Base-by-base conservation (phyloP, 2,329 filamentous ascomycete species). In the Gaeumannomyces sp. region DNA sequence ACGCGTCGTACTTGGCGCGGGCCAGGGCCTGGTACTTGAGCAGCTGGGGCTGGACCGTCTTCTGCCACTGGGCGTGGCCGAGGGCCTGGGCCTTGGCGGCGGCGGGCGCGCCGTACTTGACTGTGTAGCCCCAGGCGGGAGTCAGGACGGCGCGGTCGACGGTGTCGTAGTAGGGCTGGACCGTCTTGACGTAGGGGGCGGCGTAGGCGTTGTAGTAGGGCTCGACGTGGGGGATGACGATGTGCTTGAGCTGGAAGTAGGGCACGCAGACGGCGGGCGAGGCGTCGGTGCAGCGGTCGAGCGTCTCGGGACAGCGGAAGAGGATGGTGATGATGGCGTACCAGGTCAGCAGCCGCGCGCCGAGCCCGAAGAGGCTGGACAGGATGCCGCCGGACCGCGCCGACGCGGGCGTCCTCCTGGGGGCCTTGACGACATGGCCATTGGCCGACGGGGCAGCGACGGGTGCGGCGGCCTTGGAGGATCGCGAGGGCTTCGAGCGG, bases 131-230 rank as follows among this genome's bases (percentile, higher is more conserved):
- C 65, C 87, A 84, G 3, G 86, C 83, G 0, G 95, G 95, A 3
- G 83, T 79, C 72, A 95, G 85, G 61, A 96, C 80, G 59, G 82
- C 78, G 69, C 87, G 84, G 68, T 89, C 81, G 61, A 86, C 76
- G 0, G 79, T 79, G 25, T 85, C 72, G 73, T 89, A 89, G 77
- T 98, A 97, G 0, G 94, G 94, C 66, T 85, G 86, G 50, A 85
- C 89, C 62, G 86, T 79, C 53, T 93, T 84, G 67, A 97, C 86
- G 73, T 97, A 95, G 3, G 92, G 91, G 7, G 89, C 90, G 29
- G 91, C 89, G 72, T 97, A 96, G 65, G 85, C 76, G 69, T 94
- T 80, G 76, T 97, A 98, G 77, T 96, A 96, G 3, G 93, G 94
- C 70, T 89, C 83, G 38, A 96, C 72, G 75, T 94, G 89, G 4